Evolutionary conservation across 2,329 filamentous ascomycete genomes (phyloP).

Genomic region (Epichloe scottii): DNA sequence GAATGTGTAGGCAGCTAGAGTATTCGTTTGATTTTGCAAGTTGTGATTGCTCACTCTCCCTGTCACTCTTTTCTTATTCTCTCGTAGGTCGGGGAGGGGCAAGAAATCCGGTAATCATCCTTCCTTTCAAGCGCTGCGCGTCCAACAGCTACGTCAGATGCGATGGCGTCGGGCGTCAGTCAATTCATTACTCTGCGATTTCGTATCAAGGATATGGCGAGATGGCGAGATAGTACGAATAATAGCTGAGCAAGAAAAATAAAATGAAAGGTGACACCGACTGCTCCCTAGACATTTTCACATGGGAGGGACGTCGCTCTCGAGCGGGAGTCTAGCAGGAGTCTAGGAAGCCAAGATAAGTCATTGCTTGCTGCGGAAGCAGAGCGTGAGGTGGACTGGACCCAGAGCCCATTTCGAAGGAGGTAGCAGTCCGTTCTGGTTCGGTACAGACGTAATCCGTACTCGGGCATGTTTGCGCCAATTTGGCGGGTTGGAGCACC

Average conservation of each 20-base stretch:
- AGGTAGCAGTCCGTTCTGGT: too few species aligned
- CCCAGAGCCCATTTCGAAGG: slow-evolving; percentile 1
- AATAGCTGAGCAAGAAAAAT: too few species aligned
- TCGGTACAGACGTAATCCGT: too few species aligned
- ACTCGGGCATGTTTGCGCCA: too few species aligned
- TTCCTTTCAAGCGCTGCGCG: too few species aligned
- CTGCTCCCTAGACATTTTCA: neutral
- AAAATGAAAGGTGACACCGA: neutral
- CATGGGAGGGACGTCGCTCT: neutral
- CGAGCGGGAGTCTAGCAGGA: neutral
- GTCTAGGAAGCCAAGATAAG: neutral
- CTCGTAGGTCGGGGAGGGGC: too few species aligned
- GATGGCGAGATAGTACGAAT: too few species aligned
- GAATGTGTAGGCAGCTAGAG: neutral
- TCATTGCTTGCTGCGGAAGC: slow-evolving; percentile 1
- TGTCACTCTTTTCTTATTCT: too few species aligned
- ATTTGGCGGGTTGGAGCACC: too few species aligned
- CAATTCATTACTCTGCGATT: too few species aligned
- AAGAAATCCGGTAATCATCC: too few species aligned
- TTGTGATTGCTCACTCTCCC: neutral
- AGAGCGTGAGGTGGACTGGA: neutral
- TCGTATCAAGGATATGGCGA: too few species aligned
- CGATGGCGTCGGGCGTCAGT: neutral
- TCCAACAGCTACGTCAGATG: neutral
- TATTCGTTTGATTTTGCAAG: neutral